Conservation (phyloP, 345 rosid genomes). For the Mercurialis annua region DNA sequence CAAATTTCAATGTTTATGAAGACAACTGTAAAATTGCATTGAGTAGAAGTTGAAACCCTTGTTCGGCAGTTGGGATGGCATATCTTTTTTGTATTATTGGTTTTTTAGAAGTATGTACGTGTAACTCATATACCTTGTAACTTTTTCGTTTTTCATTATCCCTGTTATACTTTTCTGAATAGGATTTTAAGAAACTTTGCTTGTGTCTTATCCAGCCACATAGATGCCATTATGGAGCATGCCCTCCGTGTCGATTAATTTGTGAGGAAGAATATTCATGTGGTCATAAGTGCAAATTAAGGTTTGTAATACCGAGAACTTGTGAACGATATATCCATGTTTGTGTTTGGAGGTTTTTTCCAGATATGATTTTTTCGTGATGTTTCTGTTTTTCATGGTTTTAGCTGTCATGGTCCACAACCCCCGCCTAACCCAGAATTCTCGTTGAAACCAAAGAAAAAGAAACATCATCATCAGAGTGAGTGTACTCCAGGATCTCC, state of each 20-base stretch:
- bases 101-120: neutral
- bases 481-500: constrained; percentile 75
- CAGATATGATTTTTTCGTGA: constrained; percentile 4
- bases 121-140: neutral
- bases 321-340: neutral
- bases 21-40: neutral
- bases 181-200: constrained; percentile 1
- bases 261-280: constrained; percentile 87
- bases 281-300: constrained; percentile 78
- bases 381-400: constrained; percentile 21
- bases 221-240: constrained; percentile 92
- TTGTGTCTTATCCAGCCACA: constrained; percentile 56
- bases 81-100: neutral
- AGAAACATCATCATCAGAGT: constrained; percentile 49
- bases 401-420: constrained; percentile 86
- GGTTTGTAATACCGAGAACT: constrained; percentile 36
- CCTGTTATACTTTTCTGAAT: constrained; percentile 10
- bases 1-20: neutral
- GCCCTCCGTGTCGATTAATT: constrained; percentile 68
- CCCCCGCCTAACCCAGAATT: constrained; percentile 87
- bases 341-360: constrained; percentile 6
- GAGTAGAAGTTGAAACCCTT: neutral
- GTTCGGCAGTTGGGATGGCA: neutral
- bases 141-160: constrained; percentile 9
- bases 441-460: constrained; percentile 75